Conservation (phyloP, 2,329 filamentous ascomycete genomes). For the Tolypocladium ovalisporum region DNA sequence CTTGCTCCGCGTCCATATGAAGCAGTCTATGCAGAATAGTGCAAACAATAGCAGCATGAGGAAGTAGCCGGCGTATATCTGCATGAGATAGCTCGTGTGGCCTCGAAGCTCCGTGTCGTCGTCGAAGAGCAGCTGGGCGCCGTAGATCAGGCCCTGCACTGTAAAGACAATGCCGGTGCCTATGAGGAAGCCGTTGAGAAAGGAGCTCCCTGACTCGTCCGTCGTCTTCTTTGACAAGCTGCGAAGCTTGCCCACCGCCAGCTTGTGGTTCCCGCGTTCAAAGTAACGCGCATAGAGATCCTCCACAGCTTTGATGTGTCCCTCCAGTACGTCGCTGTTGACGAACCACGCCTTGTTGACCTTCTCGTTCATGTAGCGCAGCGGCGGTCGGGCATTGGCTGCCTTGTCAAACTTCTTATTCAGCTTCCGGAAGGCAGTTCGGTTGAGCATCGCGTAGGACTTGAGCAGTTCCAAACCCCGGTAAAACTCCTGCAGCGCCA, state of each 20-base stretch:
- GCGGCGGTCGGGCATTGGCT: slow-evolving; percentile 63
- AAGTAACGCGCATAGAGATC: slow-evolving; percentile 94
- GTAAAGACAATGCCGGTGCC: slow-evolving; percentile 57
- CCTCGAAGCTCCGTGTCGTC: slow-evolving; percentile 34
- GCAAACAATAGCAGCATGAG: slow-evolving; percentile 69
- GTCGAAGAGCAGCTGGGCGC: slow-evolving; percentile 38
- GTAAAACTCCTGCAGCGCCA: slow-evolving; percentile 88
- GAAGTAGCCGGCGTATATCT: slow-evolving; percentile 91
- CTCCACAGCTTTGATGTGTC: slow-evolving; percentile 69
- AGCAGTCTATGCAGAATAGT: slow-evolving; percentile 78
- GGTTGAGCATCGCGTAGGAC: slow-evolving; percentile 79
- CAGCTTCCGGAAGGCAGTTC: slow-evolving; percentile 90
- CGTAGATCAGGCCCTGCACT: slow-evolving; percentile 55
- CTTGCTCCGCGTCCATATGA: slow-evolving; percentile 70
- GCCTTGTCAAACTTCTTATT: slow-evolving; percentile 99
- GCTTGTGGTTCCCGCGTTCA: slow-evolving; percentile 83
- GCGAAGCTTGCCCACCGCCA: slow-evolving; percentile 79
- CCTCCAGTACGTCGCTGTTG: slow-evolving; percentile 73
- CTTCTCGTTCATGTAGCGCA: slow-evolving; percentile 81
- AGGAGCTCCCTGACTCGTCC: slow-evolving; percentile 46
- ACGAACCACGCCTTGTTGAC: slow-evolving; percentile 90
- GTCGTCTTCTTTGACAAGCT: slow-evolving; percentile 50
- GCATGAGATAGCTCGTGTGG: slow-evolving; percentile 60
- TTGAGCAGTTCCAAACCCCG: slow-evolving; percentile 85
- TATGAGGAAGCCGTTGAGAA: slow-evolving; percentile 54